Base-by-base conservation (phyloP, 805 yeast genomes). In the Starmerella ratchasimensis region DNA sequence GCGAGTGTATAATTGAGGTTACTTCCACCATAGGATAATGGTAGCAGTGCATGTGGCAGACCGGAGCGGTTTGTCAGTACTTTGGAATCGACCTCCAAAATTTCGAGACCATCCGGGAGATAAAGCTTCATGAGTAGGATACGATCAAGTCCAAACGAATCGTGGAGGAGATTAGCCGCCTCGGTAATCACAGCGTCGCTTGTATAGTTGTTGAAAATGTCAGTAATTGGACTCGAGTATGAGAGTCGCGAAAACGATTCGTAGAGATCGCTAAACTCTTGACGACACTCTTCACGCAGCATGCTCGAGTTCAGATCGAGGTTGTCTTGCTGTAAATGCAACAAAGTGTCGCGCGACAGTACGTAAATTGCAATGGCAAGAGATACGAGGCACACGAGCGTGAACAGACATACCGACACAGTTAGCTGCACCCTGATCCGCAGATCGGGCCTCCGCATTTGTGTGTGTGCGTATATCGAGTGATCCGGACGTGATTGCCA, bases 371-470 rank as follows among this genome's bases (percentile, higher is more conserved):
- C 83, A 16, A 80, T 63, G 5, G 90, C 84, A 31, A 84, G 59
- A 2, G 81, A 73, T 21, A 78, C 64, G 33, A 84, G 63, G 1
- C 93, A 80, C 37, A 76, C 60, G 27, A 78, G 60, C 9, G 88
- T 75, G 28, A 80, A 77, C 38, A 76, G 59, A 37, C 79, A 63
- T 45, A 81, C 93, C 22, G 81, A 60, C 4, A 71, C 67, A 36
- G 80, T 75, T 35, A 82, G 71, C 61, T 82, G 93, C 18, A 82
- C 74, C 50, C 83, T 61, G 40, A 82, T 73, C 30, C 88, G 79
- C 31, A 82, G 62, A 23, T 52, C 47, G 3, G 55, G 50, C 22
- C 49, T 41, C 30, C 52, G 37, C 46, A 42, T 38, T 14, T 6
- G 7, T 26, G n/a, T 6, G 28, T 22, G n/a, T n/a, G n/a, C n/a